Evolutionary conservation across 2,329 filamentous ascomycete species (phyloP).

Genomic region (Dichotomopilus funicola): DNA sequence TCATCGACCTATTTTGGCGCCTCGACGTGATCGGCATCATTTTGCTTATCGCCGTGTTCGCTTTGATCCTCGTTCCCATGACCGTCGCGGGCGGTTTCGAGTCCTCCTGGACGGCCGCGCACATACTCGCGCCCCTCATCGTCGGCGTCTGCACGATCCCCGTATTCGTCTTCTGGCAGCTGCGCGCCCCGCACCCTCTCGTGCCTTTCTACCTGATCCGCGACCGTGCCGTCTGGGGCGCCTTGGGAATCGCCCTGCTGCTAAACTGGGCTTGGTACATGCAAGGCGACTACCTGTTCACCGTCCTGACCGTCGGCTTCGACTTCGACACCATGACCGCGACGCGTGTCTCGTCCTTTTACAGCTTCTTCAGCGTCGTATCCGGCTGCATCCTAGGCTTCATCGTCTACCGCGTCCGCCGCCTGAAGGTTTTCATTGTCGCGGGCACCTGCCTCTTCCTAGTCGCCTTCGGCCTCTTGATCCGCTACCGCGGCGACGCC

Average conservation of each 20-base stretch:
- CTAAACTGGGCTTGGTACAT: slow-evolving; percentile 56
- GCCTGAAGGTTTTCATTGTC: slow-evolving; percentile 59
- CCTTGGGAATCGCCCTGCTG: slow-evolving; percentile 51
- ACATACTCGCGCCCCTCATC: slow-evolving; percentile 40
- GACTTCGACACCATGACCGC: slow-evolving; percentile 50
- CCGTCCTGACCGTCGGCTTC: slow-evolving; percentile 55
- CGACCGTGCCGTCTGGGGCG: slow-evolving; percentile 58
- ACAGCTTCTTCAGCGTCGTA: slow-evolving; percentile 51
- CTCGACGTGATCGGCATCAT: slow-evolving; percentile 41
- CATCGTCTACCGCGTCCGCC: slow-evolving; percentile 50
- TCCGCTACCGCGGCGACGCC: slow-evolving; percentile 53
- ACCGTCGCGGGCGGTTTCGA: slow-evolving; percentile 40
- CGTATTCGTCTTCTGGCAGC: slow-evolving; percentile 44
- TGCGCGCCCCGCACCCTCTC: slow-evolving; percentile 45
- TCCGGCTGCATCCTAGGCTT: slow-evolving; percentile 50
- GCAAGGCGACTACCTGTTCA: slow-evolving; percentile 59
- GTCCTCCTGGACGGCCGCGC: slow-evolving; percentile 33
- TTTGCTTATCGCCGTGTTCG: slow-evolving; percentile 40
- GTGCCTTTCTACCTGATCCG: slow-evolving; percentile 55
- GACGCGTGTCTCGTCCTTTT: slow-evolving; percentile 54
- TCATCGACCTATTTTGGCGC: slow-evolving; percentile 40
- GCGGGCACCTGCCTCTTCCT: slow-evolving; percentile 54
- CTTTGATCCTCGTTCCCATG: slow-evolving; percentile 39
- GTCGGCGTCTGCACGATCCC: slow-evolving; percentile 43
- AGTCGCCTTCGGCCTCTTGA: slow-evolving; percentile 59